Evolutionary conservation across 495 filamentous ascomycete species (phyloP).

Genomic region (Mycothermus thermophilus): DNA sequence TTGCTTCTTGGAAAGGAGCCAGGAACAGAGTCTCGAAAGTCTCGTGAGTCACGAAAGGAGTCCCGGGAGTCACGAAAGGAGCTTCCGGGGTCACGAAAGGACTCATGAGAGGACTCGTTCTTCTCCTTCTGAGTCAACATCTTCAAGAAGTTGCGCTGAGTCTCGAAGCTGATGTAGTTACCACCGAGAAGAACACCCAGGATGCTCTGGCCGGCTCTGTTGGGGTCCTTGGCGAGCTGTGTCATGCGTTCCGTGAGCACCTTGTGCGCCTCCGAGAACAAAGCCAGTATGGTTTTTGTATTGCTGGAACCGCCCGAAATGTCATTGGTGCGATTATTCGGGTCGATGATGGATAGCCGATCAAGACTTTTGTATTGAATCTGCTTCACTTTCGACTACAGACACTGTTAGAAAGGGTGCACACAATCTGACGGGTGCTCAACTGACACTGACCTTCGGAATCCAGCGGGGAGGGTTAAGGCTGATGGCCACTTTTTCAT

Average conservation of each 20-base stretch:
- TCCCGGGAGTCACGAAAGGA: too few relatives aligned
- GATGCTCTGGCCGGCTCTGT: conserved; percentile 35
- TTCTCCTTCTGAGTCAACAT: too few relatives aligned
- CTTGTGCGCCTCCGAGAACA: conserved; percentile 50
- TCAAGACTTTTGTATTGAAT: conserved; percentile 36
- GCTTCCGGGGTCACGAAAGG: too few relatives aligned
- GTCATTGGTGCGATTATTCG: conserved; percentile 70
- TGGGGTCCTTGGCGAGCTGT: conserved; percentile 12
- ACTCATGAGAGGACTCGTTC: too few relatives aligned
- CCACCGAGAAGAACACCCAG: conserved; percentile 53
- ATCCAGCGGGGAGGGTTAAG: conserved; percentile 56
- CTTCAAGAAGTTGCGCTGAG: conserved; percentile 41
- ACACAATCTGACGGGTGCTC: background rate
- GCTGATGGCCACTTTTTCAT: conserved; percentile 50
- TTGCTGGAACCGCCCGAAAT: conserved; percentile 69
- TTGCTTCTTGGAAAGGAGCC: too few relatives aligned
- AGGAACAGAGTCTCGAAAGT: too few relatives aligned
- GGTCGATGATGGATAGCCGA: conserved; percentile 69
- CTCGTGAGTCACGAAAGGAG: too few relatives aligned
- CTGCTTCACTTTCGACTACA: conserved; percentile 20
- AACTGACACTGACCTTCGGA: conserved; percentile 47
- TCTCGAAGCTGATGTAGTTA: conserved; percentile 53
- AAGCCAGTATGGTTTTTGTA: conserved; percentile 42
- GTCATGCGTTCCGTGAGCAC: conserved; percentile 45
- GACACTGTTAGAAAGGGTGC: conserved; percentile 11